Base-by-base conservation (phyloP, 2,329 filamentous ascomycete genomes). In the Phaeosphaeriaceae sp. region DNA sequence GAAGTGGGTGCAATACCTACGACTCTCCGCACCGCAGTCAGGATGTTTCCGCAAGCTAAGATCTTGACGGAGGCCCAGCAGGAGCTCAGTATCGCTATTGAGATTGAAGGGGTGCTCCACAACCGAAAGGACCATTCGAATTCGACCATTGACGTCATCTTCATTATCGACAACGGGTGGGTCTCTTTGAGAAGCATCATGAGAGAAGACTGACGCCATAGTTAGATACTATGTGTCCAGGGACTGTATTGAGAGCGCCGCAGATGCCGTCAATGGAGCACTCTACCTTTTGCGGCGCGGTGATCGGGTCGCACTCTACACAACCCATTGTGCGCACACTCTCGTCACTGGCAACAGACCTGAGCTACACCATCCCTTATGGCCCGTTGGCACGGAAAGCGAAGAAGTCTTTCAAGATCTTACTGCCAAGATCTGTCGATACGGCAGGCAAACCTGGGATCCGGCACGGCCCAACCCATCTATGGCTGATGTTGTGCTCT, bases 151-250 rank as follows among this genome's bases (percentile, higher is more conserved):
- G 76, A 78, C 61, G 56, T 78, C 4, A 59, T 77, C 6, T 66
- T 79, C 21, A 57, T 79, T 20, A 61, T 79, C 33, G 76, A 79
- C 57, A 79, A 78, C 51, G 72, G 74, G 75, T 78, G 62, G 60
- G 57, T 54, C 36, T 17, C 6, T 11, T 13, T 3, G 13, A 15
- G 13, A 11, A 3, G 13, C 31, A 36, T 7, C 31, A 36, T 11
- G 3, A 11, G n/a, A 19, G 17, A 21, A 22, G 24, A 42, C 56
- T 64, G 36, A 66, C 44, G 13, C 31, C 33, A 7, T 17, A 1
- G 45, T 21, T 25, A 75, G 72, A 1, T 74, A 73, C 54, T 73
- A 73, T 41, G 71, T 73, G 19, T 71, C 67, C 20, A 60, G 60
- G 13, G 64, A 69, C 2, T 71, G 68, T 41, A 62, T 74, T 13